Evolutionary conservation across 495 filamentous ascomycete genomes (phyloP).

Genomic region (Penicillium turbatum): DNA sequence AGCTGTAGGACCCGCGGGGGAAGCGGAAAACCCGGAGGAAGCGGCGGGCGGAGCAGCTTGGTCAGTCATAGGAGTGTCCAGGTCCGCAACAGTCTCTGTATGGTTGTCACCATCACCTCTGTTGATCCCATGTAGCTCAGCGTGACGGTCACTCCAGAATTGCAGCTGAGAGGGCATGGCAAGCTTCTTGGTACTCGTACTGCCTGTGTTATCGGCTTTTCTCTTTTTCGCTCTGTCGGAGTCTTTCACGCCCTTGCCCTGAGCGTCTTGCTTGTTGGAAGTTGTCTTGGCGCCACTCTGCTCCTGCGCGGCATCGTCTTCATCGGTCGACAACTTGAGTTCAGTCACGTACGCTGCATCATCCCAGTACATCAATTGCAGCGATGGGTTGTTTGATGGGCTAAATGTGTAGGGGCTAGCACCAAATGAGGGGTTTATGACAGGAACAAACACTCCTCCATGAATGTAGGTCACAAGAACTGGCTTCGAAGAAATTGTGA

Average conservation of each 20-base stretch:
- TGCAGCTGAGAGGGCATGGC: constrained; percentile 66
- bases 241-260: constrained; percentile 42
- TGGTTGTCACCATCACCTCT: constrained; percentile 29
- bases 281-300: constrained; percentile 30
- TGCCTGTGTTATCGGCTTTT: constrained; percentile 51
- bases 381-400: constrained; percentile 62
- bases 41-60: constrained; percentile 15
- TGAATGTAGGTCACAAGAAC: constrained; percentile 78
- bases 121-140: constrained; percentile 67
- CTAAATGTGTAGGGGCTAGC: constrained; percentile 65
- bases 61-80: constrained; percentile 10
- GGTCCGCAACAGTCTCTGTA: constrained; percentile 10
- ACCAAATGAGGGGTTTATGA: constrained; percentile 53
- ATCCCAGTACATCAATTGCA: constrained; percentile 82
- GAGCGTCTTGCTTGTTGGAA: constrained; percentile 37
- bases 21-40: background rate
- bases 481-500: constrained; percentile 77
- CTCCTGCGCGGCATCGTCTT: constrained; percentile 25
- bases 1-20: background rate
- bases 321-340: constrained; percentile 53
- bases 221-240: constrained; percentile 67
- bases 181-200: constrained; percentile 43
- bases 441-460: constrained; percentile 79
- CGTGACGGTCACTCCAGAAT: constrained; percentile 84
- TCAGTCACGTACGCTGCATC: constrained; percentile 71